Percentiles rank a stretch among this genome's conserved stretches.
Evolutionary conservation across 2,329 filamentous ascomycete species (phyloP).

Genomic region (Fusarium neocosmosporiellum): DNA sequence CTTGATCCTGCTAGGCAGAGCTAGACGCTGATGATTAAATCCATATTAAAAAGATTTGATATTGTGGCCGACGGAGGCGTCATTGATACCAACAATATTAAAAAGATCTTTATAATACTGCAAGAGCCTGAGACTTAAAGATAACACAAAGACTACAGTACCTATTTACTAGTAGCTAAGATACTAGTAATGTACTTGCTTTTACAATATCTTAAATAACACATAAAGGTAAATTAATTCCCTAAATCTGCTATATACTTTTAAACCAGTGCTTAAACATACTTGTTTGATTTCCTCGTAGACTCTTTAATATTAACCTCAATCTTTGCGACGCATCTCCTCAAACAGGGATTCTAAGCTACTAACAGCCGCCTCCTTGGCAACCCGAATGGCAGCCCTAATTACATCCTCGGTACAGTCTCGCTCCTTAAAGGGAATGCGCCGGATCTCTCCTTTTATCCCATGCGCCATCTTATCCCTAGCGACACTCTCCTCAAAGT

Average conservation of each 20-base stretch:
- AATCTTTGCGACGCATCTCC: neutral
- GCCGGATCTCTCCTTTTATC: neutral
- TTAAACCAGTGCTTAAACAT: neutral
- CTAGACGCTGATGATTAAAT: conserved; percentile 6
- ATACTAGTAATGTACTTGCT: neutral
- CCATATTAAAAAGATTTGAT: neutral
- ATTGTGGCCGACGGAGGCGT: too few species aligned
- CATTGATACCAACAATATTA: too few species aligned
- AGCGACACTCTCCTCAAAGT: neutral
- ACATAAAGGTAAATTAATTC: neutral
- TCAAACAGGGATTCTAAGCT: neutral
- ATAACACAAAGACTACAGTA: neutral
- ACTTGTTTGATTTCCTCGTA: too few species aligned
- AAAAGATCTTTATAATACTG: neutral
- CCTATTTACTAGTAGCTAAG: neutral
- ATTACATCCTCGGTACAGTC: neutral
- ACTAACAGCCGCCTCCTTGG: neutral
- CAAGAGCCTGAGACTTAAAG: neutral
- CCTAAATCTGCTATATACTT: neutral
- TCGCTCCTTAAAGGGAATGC: neutral
- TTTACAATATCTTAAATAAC: neutral
- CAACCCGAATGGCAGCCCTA: neutral
- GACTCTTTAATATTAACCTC: neutral
- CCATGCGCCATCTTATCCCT: neutral
- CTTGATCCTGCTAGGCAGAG: conserved; percentile 42